phyloP scores from a whole-genome alignment of 2,329 filamentous ascomycete genomes.

The Xylariales sp. region DNA sequence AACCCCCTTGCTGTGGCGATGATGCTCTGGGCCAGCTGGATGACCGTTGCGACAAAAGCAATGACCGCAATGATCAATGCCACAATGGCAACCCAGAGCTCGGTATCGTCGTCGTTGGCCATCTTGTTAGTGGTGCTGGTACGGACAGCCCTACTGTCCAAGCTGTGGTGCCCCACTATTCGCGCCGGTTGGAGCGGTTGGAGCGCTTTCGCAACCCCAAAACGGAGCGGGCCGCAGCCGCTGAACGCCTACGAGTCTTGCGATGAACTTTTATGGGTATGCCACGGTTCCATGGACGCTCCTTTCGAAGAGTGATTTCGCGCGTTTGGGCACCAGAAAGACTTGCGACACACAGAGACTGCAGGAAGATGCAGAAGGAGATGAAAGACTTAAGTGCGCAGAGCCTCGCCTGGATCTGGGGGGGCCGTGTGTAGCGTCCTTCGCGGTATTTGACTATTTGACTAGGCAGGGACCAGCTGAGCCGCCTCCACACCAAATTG shows the following conservation, averaged over 20 bases:
- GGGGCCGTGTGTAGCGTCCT: not conserved
- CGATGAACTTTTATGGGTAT: too few species aligned
- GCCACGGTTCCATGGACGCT: too few species aligned
- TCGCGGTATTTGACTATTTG: not conserved
- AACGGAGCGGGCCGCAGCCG: too few species aligned
- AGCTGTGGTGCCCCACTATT: too few species aligned
- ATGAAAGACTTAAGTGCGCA: not conserved
- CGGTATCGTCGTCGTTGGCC: constrained; percentile 8
- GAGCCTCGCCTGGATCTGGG: not conserved
- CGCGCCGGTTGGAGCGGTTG: too few species aligned
- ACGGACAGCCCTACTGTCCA: not conserved
- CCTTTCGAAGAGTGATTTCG: too few species aligned
- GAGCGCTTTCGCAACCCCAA: too few species aligned
- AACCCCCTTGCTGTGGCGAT: constrained; percentile 13
- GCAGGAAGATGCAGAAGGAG: not conserved
- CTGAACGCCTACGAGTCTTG: too few species aligned
- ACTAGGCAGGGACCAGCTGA: not conserved
- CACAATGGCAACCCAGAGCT: constrained; percentile 12
- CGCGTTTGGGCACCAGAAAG: not conserved
- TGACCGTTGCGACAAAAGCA: constrained; percentile 9
- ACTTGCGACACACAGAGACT: too few species aligned
- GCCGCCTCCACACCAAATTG: not conserved
- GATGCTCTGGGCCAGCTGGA: constrained; percentile 18
- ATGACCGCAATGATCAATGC: constrained; percentile 18
- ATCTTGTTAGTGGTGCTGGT: not conserved